These are phyloP conservation scores for Cryptosporidium meleagridis DNA, from an alignment of 169 alveolate genomes.

Conservation along the genomic window DNA sequence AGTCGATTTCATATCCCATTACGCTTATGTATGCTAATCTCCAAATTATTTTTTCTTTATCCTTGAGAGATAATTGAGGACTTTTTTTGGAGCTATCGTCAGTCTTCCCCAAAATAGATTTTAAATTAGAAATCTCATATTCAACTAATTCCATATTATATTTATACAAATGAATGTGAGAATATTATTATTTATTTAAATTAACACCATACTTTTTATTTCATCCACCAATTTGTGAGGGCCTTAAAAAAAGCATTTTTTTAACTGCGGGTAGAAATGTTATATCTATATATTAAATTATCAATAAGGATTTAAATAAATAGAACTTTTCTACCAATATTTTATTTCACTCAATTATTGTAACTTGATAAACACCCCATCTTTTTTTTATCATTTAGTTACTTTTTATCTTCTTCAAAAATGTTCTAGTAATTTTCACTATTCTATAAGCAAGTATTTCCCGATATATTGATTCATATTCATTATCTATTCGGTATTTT, in stretches of 20 bases:
- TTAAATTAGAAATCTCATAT: conserved; percentile 29
- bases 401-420: too few relatives aligned
- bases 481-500: neutral
- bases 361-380: neutral
- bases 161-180: neutral
- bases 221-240: neutral
- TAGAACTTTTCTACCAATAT: neutral
- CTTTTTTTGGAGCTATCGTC: conserved; percentile 7
- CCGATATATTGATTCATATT: too few relatives aligned
- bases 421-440: neutral
- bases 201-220: neutral
- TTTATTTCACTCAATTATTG: neutral
- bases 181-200: neutral
- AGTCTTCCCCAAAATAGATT: neutral
- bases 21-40: conserved; percentile 21
- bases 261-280: neutral
- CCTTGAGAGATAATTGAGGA: conserved; percentile 19
- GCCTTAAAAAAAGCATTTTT: neutral
- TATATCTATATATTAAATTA: neutral
- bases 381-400: too few relatives aligned
- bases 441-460: too few relatives aligned
- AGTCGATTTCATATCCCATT: conserved; percentile 47
- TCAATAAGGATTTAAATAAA: too few relatives aligned
- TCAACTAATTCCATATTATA: conserved; percentile 23
- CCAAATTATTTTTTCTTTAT: conserved; percentile 52